These are phyloP conservation scores for Curvularia sp. DNA, from an alignment of 2,329 filamentous ascomycete species.

Conservation along the genomic window DNA sequence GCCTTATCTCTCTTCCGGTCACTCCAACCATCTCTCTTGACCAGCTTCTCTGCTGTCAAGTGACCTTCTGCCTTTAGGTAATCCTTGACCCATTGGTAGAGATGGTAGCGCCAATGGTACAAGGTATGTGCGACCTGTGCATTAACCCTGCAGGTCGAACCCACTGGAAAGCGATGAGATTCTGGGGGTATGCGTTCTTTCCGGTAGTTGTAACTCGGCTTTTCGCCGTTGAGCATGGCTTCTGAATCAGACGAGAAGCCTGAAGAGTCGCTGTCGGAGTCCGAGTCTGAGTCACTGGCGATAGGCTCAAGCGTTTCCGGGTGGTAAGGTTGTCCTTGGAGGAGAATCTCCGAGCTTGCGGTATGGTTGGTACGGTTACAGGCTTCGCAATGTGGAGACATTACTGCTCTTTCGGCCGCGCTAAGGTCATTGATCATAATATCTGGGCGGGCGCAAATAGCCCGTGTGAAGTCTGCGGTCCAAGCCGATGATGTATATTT, in stretches of 20 bases:
- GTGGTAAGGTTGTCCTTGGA: constrained; percentile 71
- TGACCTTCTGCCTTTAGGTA: constrained; percentile 66
- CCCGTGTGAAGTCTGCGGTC: constrained; percentile 69
- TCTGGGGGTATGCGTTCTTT: constrained; percentile 41
- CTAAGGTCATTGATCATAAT: constrained; percentile 51
- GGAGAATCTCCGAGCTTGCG: constrained; percentile 68
- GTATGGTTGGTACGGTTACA: constrained; percentile 74
- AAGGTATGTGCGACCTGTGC: constrained; percentile 74
- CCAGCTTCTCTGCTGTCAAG: constrained; percentile 63
- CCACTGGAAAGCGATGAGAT: constrained; percentile 39
- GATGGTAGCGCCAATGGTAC: constrained; percentile 76
- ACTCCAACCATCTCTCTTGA: constrained; percentile 67
- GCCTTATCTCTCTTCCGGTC: constrained; percentile 64
- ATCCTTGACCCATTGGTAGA: constrained; percentile 74
- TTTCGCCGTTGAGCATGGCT: constrained; percentile 30
- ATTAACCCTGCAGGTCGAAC: constrained; percentile 63
- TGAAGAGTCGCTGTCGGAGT: constrained; percentile 24
- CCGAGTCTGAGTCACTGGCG: constrained; percentile 49
- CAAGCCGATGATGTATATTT: constrained; percentile 76
- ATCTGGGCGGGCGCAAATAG: constrained; percentile 70
- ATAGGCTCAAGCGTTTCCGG: constrained; percentile 70
- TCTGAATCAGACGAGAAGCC: constrained; percentile 32
- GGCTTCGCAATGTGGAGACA: constrained; percentile 64
- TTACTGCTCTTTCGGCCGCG: constrained; percentile 15
- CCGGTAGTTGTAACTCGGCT: constrained; percentile 32